Evolutionary conservation across 345 rosid species (phyloP).

Genomic region (Camelina hispida): DNA sequence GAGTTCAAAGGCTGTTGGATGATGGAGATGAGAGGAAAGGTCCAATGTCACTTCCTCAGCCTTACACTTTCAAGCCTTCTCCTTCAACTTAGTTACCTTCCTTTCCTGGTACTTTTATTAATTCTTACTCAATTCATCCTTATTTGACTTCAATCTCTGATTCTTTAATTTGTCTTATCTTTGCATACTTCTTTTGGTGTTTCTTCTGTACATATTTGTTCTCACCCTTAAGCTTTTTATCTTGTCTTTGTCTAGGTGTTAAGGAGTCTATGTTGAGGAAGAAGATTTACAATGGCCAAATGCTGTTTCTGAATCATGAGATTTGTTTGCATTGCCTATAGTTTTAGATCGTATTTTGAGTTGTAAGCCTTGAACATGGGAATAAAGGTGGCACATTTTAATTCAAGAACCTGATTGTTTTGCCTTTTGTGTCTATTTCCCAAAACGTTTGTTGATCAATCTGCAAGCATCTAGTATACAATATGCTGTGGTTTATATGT

Average conservation of each 20-base stretch:
- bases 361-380: conserved; percentile 28
- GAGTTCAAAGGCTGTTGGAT: conserved; percentile 69
- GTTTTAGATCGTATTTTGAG: conserved; percentile 15
- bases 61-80: conserved; percentile 73
- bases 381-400: conserved; percentile 16
- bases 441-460: conserved; percentile 23
- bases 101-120: conserved; percentile 8
- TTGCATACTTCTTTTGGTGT: not conserved
- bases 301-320: conserved; percentile 12
- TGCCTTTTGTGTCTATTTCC: conserved; percentile 17
- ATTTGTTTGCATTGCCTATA: conserved; percentile 15
- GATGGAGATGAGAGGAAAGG: conserved; percentile 73
- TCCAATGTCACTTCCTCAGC: conserved; percentile 80
- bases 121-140: not conserved
- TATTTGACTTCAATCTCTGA: not conserved
- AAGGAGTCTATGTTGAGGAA: conserved; percentile 19
- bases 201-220: too few relatives aligned
- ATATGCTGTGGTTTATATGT: not conserved
- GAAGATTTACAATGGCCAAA: conserved; percentile 22
- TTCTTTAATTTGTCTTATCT: not conserved
- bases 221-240: conserved; percentile 3
- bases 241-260: conserved; percentile 26
- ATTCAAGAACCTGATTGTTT: not conserved
- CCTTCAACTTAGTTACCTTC: conserved; percentile 38
- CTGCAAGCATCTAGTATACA: conserved; percentile 9